Percentiles rank a stretch among this genome's conserved stretches.
These are phyloP conservation scores for Psidium guajava DNA, from an alignment of 345 rosid species.

Conservation along the genomic window DNA sequence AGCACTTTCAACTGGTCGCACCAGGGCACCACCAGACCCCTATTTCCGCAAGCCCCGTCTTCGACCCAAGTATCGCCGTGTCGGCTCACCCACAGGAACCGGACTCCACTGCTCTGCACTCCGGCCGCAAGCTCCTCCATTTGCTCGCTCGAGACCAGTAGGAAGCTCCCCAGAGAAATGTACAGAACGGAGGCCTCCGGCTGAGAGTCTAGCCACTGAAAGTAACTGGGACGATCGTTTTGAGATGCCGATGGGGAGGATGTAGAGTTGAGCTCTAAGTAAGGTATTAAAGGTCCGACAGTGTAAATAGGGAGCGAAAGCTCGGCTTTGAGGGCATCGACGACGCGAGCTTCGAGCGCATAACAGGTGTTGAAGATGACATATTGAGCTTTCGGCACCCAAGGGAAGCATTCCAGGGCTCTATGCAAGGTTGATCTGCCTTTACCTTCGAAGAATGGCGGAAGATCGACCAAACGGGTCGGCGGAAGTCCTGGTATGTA, in stretches of 20 bases:
- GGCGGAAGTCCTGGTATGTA: conserved; percentile 23
- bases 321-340: conserved; percentile 1
- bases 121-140: conserved; percentile 28
- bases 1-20: conserved; percentile 39
- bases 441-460: neutral
- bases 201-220: conserved; percentile 27
- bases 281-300: conserved; percentile 38
- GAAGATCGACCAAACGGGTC: conserved; percentile 14
- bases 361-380: neutral
- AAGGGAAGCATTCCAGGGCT: neutral
- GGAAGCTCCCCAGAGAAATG: conserved; percentile 26
- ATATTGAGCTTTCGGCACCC: neutral
- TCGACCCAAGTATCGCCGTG: neutral
- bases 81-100: conserved; percentile 27
- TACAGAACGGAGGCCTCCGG: conserved; percentile 22
- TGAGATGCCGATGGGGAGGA: neutral
- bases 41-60: neutral
- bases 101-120: conserved; percentile 12
- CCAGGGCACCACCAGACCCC: conserved; percentile 37
- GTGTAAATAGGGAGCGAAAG: conserved; percentile 10
- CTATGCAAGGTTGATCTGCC: neutral
- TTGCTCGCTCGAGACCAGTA: conserved; percentile 17
- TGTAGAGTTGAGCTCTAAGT: conserved; percentile 1
- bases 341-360: neutral
- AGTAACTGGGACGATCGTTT: neutral